These are phyloP conservation scores for Rehmannia glutinosa DNA, from an alignment of 257 asterid genomes.

Conservation along the genomic window DNA sequence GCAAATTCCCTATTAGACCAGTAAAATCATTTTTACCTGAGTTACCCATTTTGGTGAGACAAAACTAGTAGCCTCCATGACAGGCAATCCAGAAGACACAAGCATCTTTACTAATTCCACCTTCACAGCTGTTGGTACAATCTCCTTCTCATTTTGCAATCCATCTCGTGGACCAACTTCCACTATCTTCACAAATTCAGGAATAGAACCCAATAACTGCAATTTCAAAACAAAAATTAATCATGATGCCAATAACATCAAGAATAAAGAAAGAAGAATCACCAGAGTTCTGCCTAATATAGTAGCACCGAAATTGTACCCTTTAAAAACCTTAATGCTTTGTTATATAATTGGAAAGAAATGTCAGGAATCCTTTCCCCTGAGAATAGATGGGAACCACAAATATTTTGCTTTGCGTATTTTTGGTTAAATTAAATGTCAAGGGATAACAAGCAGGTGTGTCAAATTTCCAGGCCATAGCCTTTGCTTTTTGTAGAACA, in stretches of 20 bases:
- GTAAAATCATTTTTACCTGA: slow-evolving; percentile 43
- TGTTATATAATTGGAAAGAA: no score
- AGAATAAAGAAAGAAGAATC: neutral
- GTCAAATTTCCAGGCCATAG: neutral
- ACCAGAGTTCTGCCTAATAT: neutral
- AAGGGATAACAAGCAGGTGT: neutral
- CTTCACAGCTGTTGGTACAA: slow-evolving; percentile 77
- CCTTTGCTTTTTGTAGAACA: neutral
- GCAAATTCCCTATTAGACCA: neutral
- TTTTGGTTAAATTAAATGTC: neutral
- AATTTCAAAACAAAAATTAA: slow-evolving; percentile 12
- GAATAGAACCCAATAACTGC: slow-evolving; percentile 58
- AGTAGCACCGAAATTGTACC: no score
- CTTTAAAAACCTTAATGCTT: no score
- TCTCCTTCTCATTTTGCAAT: slow-evolving; percentile 81
- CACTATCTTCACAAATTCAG: slow-evolving; percentile 71
- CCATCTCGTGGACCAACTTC: slow-evolving; percentile 98
- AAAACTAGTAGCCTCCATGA: slow-evolving; percentile 89
- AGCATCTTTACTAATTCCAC: slow-evolving; percentile 78
- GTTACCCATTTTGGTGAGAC: slow-evolving; percentile 98
- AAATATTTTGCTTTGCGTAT: neutral
- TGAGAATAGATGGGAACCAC: neutral
- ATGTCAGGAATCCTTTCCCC: neutral
- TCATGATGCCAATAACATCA: neutral
- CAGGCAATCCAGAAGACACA: slow-evolving; percentile 73